Evolutionary conservation across 192 early-diverging fungal species (phyloP), one percentile per base, ranked within the genome.

Genomic region (Entomortierella lignicola): DNA sequence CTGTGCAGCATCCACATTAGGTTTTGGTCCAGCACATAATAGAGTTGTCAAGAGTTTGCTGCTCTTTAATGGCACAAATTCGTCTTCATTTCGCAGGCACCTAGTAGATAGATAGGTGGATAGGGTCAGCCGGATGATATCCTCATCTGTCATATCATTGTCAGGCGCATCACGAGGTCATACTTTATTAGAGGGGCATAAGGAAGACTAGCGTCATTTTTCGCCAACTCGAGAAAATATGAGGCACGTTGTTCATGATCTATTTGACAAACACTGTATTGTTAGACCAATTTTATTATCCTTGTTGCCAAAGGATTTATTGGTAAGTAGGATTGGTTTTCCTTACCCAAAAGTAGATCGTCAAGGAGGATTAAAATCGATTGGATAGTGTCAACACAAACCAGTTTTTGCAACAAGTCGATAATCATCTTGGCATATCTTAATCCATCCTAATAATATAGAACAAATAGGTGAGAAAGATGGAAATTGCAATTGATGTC

Each of bases 381-480:
- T 74, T 99, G 96, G 39, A 96, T 84, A 11, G 96, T 97, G 72
- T 98, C 96, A 20, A 90, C 75, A 56, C 96, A 90, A 21, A 89
- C 85, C 41, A 97, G 85, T 80, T 91, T 95, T 63, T 88, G 85
- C 26, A 94, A 71, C 18, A 97, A 83, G 30, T 71, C 77, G 51
- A 95, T 70, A 43, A 96, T 90, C 29, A 97, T 80, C n/a, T 79
- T 81, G 8, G 90, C 87, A 79, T 94, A 95, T 66, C 80, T 51
- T 85, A 69, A 74, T 81, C 39, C 18, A 27, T 4, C 32, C 8
- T 43, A 20, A n/a, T n/a, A n/a, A n/a, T n/a, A n/a, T n/a, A n/a
- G n/a, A n/a, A n/a, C n/a, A n/a, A n/a, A n/a, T n/a, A n/a, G n/a
- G n/a, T n/a, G n/a, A n/a, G n/a, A n/a, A n/a, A n/a, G n/a, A n/a